phyloP scores from a whole-genome alignment of 2,329 filamentous ascomycete species.

The Venturia asperata region DNA sequence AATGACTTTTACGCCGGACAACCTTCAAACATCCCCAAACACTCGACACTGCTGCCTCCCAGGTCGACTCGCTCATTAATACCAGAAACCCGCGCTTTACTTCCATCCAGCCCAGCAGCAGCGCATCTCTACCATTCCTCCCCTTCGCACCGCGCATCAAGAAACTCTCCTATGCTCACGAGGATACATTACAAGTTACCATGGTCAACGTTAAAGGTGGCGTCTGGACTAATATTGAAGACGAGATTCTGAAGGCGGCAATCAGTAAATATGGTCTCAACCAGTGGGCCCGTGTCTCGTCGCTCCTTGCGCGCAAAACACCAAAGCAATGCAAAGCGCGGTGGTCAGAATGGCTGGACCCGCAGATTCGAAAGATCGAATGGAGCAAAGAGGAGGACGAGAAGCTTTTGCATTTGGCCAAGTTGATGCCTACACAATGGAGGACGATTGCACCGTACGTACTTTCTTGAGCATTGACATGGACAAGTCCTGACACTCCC shows the following conservation, averaged over 20 bases:
- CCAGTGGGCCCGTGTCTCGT: slow-evolving; percentile 97
- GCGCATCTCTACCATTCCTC: background rate
- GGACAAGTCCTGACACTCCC: slow-evolving; percentile 40
- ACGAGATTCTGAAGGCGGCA: slow-evolving; percentile 89
- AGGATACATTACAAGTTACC: slow-evolving; percentile 39
- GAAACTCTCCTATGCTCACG: slow-evolving; percentile 30
- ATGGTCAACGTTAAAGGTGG: slow-evolving; percentile 38
- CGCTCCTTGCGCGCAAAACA: slow-evolving; percentile 91
- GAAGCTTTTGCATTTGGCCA: slow-evolving; percentile 90
- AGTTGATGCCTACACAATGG: slow-evolving; percentile 99
- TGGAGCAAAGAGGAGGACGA: slow-evolving; percentile 99
- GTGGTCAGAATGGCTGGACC: slow-evolving; percentile 98
- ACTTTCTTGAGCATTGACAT: background rate
- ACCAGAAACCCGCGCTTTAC: background rate
- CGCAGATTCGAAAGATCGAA: slow-evolving; percentile 95
- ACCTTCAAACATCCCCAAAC: background rate
- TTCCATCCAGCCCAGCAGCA: background rate
- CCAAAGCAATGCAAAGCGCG: slow-evolving; percentile 98
- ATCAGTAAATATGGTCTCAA: slow-evolving; percentile 39
- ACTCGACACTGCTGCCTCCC: background rate
- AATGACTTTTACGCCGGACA: background rate
- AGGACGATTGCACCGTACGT: slow-evolving; percentile 67
- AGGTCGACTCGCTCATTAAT: background rate
- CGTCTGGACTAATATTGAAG: slow-evolving; percentile 66
- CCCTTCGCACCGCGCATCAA: background rate